Percentiles rank a stretch among this genome's conserved stretches.
These are phyloP conservation scores for Avena insularis DNA, from an alignment of 176 grass and related monocot genomes.

Conservation along the genomic window DNA sequence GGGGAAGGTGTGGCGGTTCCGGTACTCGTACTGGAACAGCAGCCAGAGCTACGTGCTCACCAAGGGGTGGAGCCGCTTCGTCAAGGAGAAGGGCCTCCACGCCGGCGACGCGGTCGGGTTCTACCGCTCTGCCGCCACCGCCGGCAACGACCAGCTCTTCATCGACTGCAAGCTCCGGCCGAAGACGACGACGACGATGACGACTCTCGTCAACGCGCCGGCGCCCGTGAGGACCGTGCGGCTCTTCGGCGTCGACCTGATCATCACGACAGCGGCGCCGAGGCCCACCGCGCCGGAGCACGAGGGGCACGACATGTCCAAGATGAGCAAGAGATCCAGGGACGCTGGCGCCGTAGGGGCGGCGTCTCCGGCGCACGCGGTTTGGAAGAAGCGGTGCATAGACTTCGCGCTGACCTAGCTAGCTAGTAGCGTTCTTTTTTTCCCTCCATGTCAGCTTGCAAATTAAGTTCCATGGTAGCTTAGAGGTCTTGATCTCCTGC, in stretches of 20 bases:
- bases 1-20: conserved; percentile 88
- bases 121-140: conserved; percentile 47
- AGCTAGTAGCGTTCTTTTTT: conserved; percentile 7
- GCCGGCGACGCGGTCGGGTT: conserved; percentile 84
- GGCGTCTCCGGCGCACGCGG: conserved; percentile 31
- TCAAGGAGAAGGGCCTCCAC: conserved; percentile 82
- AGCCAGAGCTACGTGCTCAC: conserved; percentile 99
- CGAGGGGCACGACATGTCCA: not conserved
- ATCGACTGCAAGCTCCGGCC: conserved; percentile 72
- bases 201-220: not conserved
- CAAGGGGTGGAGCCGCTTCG: conserved; percentile 94
- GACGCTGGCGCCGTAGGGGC: not conserved
- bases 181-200: not conserved
- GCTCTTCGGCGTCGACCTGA: conserved; percentile 82
- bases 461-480: conserved; percentile 16
- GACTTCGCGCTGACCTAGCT: conserved; percentile 55
- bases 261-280: conserved; percentile 34
- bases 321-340: conserved; percentile 56
- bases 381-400: conserved; percentile 79
- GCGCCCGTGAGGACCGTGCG: conserved; percentile 36
- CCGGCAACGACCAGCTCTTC: conserved; percentile 42
- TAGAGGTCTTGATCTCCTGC: conserved; percentile 5
- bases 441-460: conserved; percentile 19
- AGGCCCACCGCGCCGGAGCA: not conserved
- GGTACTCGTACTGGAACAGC: conserved; percentile 99